Percentiles rank a stretch among this genome's conserved stretches.
Evolutionary conservation across 1,139 yeast genomes (phyloP).

Genomic region (Yamadazyma pseudoaaseri): DNA sequence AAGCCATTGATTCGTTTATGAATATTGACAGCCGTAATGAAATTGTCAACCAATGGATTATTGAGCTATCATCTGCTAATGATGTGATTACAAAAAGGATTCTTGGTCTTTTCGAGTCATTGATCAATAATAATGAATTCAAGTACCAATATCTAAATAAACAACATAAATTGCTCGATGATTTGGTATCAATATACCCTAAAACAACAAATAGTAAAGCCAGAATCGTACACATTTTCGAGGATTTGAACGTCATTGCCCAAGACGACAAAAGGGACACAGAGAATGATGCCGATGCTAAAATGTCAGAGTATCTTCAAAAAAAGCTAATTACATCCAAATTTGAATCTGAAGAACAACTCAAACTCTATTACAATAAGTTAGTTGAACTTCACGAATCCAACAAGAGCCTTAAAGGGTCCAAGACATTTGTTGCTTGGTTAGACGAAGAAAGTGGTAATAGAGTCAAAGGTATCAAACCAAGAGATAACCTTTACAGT

Average conservation of each 20-base stretch:
- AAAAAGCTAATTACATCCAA: slow-evolving; percentile 20
- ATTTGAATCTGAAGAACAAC: slow-evolving; percentile 33
- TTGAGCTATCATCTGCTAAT: slow-evolving; percentile 9
- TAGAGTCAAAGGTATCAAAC: slow-evolving; percentile 27
- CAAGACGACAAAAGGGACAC: slow-evolving; percentile 2
- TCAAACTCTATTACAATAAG: slow-evolving; percentile 42
- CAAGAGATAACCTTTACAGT: slow-evolving; percentile 27
- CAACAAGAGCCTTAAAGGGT: slow-evolving; percentile 24
- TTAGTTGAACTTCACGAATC: slow-evolving; percentile 37
- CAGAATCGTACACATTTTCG: slow-evolving; percentile 39
- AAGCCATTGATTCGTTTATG: slow-evolving; percentile 45
- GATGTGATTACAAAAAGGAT: slow-evolving; percentile 44
- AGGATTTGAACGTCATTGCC: slow-evolving; percentile 30
- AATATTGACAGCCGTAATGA: slow-evolving; percentile 15
- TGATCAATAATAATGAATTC: slow-evolving; percentile 32
- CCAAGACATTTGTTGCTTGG: slow-evolving; percentile 56
- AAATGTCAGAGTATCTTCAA: slow-evolving; percentile 34
- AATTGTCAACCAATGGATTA: slow-evolving; percentile 13
- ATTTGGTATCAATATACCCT: slow-evolving; percentile 29
- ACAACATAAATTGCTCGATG: slow-evolving; percentile 16
- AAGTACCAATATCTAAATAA: slow-evolving; percentile 24
- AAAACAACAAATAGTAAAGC: slow-evolving; percentile 24
- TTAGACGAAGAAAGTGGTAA: slow-evolving; percentile 49
- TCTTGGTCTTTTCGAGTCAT: slow-evolving; percentile 48
- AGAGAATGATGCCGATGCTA: slow-evolving; percentile 12